Evolutionary conservation across 495 filamentous ascomycete genomes (phyloP), one percentile per base, ranked within the genome.

Genomic region (Aspergillus ostianus): DNA sequence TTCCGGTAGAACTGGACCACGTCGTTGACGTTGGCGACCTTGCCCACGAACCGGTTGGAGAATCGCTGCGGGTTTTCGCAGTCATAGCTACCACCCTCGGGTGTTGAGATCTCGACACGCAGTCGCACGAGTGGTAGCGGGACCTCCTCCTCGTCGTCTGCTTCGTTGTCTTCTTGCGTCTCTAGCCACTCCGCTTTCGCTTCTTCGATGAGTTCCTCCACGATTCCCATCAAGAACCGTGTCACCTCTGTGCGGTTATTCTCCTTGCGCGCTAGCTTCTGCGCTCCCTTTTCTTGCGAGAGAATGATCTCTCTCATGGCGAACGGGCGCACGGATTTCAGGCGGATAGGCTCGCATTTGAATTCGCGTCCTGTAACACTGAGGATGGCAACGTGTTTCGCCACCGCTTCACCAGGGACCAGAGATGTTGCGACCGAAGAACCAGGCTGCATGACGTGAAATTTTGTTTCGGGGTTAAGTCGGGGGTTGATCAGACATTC

Each of bases 21-120:
- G 63, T 99, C 94, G 64, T 90, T 94, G 1, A 89, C 85, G 64
- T 99, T 99, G 10, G 94, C 94, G 0, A 98, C 94, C 66, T 88
- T 91, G 7, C 86, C 87, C 1, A 88, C 82, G 64, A 99, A 99
- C 5, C 93, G 85, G 71, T 96, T 97, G 0, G 95, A 98, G 64
- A 98, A 98, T 5, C 94, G 85, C 66, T 98, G 94, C 17, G 94
- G 94, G 60, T 99, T 99, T 67, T 98, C 95, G 57, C 87, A 89
- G 58, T 97, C 91, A 64, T 89, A 99, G 47, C 85, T 83, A 45
- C 90, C 89, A 23, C 91, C 91, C 30, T 97, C 92, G 0, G 91
- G 90, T 1, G 93, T 87, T 0, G 92, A 87, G 60, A 89, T 94
- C 64, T 99, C 94, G 7, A 99, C 93, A 45, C 92, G 87, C 9